phyloP scores from a whole-genome alignment of 805 yeast species.

The Myxozyma neglecta region DNA sequence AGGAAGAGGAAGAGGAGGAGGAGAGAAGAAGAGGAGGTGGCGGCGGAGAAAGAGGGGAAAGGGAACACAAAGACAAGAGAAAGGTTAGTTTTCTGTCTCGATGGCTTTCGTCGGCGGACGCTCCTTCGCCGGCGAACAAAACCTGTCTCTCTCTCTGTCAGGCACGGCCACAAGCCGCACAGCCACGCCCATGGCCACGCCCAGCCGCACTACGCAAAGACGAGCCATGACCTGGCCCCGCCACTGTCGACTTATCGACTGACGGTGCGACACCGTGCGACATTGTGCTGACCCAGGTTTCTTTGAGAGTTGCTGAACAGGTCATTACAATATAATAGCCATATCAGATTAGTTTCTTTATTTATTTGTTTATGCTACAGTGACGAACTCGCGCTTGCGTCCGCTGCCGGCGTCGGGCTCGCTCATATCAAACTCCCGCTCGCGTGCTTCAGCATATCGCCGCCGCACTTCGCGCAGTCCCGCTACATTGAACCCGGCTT shows the following conservation, averaged over 20 bases:
- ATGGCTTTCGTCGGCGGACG: no score
- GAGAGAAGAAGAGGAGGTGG: not conserved
- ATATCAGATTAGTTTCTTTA: no score
- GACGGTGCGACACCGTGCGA: not conserved
- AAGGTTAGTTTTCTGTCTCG: no score
- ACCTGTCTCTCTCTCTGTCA: not conserved
- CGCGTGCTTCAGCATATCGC: constrained; percentile 79
- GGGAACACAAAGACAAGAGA: not conserved
- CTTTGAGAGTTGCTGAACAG: no score
- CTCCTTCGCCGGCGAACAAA: not conserved
- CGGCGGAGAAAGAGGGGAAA: no score
- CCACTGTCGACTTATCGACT: not conserved
- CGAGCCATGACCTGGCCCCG: no score
- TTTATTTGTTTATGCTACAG: constrained; percentile 36
- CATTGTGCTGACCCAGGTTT: no score
- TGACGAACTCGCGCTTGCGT: constrained; percentile 72
- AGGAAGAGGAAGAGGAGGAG: constrained; percentile 2
- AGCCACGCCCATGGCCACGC: not conserved
- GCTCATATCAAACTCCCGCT: constrained; percentile 64
- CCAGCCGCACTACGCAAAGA: not conserved
- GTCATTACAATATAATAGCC: no score
- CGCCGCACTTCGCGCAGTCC: constrained; percentile 72
- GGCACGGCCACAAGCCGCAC: not conserved
- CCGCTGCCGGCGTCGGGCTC: constrained; percentile 54
- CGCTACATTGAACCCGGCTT: constrained; percentile 79